Conservation (phyloP, 2,329 filamentous ascomycete genomes). For the Gnomoniopsis smithogilvyi region DNA sequence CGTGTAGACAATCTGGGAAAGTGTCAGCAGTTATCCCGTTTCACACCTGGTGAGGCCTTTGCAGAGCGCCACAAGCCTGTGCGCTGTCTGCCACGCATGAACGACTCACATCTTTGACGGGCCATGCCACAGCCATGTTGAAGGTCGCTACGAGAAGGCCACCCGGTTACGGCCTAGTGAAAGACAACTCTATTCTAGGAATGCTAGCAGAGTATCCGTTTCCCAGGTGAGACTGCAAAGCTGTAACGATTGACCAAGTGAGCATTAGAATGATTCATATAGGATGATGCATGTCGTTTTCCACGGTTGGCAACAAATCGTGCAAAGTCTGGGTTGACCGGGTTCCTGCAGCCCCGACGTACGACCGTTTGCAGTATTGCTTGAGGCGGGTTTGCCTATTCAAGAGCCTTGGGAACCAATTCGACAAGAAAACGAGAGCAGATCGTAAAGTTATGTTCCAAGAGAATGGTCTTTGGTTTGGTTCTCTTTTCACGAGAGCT, state of each 20-base stretch:
- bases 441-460: neutral
- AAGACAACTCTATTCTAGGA: neutral
- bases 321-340: neutral
- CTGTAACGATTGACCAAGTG: neutral
- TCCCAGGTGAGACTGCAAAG: neutral
- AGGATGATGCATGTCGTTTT: conserved; percentile 7
- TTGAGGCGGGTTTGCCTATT: neutral
- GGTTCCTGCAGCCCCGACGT: neutral
- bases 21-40: conserved; percentile 17
- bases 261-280: neutral
- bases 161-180: neutral
- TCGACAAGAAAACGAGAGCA: neutral
- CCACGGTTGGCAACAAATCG: neutral
- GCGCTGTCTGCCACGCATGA: neutral
- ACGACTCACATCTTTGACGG: conserved; percentile 36
- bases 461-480: neutral
- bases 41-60: neutral
- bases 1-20: conserved; percentile 74
- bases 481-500: neutral
- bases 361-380: neutral
- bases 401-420: neutral
- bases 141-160: neutral
- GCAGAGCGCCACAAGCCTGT: neutral
- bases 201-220: neutral
- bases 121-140: conserved; percentile 16